Conservation (phyloP, 1,284 basidiomycete species). For the Porodaedalea pini region DNA sequence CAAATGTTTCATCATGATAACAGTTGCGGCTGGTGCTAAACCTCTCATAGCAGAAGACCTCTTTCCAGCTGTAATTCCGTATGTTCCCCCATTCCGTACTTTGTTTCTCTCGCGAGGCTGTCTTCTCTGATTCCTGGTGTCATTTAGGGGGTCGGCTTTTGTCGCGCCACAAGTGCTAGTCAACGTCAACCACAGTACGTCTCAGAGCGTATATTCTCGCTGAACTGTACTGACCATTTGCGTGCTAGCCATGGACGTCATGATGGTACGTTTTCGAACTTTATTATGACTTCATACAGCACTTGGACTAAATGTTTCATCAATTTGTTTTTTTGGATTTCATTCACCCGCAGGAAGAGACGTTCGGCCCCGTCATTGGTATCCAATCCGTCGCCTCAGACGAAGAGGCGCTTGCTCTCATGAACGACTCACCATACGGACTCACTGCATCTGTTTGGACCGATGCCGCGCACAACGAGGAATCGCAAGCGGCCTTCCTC, state of each 20-base stretch:
- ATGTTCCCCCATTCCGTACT: constrained; percentile 27
- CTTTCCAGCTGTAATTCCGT: constrained; percentile 71
- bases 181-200: constrained; percentile 80
- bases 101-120: background rate
- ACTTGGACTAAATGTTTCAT: background rate
- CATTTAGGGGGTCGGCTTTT: constrained; percentile 68
- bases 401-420: constrained; percentile 80
- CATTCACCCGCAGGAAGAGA: constrained; percentile 83
- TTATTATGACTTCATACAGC: background rate
- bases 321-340: too few species aligned
- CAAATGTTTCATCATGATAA: background rate
- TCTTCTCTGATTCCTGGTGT: background rate
- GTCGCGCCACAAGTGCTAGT: constrained; percentile 88
- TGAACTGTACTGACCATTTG: background rate
- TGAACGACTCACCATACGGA: constrained; percentile 97
- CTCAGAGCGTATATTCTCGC: constrained; percentile 8
- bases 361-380: constrained; percentile 87
- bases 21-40: constrained; percentile 77
- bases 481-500: constrained; percentile 68
- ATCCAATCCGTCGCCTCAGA: constrained; percentile 83
- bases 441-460: constrained; percentile 95
- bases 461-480: constrained; percentile 52
- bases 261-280: constrained; percentile 54
- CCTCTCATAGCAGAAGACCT: constrained; percentile 67
- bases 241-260: constrained; percentile 78